Base-by-base conservation (phyloP, 2,329 filamentous ascomycete genomes). In the Sarocladium oryzae region DNA sequence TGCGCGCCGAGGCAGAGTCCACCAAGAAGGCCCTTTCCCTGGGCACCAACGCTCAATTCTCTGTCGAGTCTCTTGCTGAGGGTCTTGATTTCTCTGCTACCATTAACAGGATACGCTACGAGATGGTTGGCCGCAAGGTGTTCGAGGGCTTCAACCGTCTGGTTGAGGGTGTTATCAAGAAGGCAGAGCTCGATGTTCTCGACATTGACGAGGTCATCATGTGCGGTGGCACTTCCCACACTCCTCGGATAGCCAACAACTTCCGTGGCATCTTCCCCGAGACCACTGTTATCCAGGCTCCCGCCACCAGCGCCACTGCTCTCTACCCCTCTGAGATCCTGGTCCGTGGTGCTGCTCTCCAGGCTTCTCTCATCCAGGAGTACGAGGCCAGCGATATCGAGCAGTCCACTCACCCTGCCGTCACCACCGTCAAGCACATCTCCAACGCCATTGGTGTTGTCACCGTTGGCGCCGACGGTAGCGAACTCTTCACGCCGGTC, bases 121-220 rank as follows among this genome's bases (percentile, higher is more conserved):
- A 99, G 72, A 85, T 93, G 58, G 79, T 96, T 52, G 86, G 82
- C 51, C 82, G 84, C 68, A 92, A 95, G 76, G 82, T 93, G 52
- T 92, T 97, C 61, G 83, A 85, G 57, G 88, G 89, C 57, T 91
- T 99, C 75, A 90, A 86, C 67, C 82, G 88, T 57, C 77, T 97
- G 52, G 85, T 96, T 53, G 84, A 91, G 69, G 79, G 86, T 58
- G 90, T 83, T 51, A 79, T 99, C 57, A 86, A 91, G 76, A 97
- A 97, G 79, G 93, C 93, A 43, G 86, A 84, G 33, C 79, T 99
- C 43, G 92, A 97, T 66, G 81, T 95, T 52, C 82, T 97, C 56
- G 92, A 99, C 66, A 82, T 99, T 53, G 88, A 96, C 65, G 90
- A 96, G 76, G 88, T 97, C 59, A 89, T 99, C 67, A 83, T 97